Evolutionary conservation across 192 early-diverging fungal species (phyloP), one percentile per base, ranked within the genome.

Genomic region (Coemansia sp.): DNA sequence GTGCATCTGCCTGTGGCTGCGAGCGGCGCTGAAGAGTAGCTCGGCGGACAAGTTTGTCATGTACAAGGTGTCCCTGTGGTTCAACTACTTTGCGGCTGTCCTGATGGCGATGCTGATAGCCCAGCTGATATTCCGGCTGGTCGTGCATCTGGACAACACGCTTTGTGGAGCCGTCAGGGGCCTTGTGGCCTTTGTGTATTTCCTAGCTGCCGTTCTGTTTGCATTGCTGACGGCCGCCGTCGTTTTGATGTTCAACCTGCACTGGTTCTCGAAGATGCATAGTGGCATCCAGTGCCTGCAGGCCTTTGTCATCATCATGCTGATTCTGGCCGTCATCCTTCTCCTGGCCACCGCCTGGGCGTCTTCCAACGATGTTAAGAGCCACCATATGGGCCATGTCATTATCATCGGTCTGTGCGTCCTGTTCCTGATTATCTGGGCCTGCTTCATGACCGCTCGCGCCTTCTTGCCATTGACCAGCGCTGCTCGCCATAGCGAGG

Each of bases 201-300:
- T 71, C 4, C 28, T 62, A 1, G 51, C 66, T 0, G 29, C 51
- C 0, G 75, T 49, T 16, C 46, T 78, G 52, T 78, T 78, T 60
- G 62, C 62, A 9, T 45, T 78, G 14, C 50, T 78, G 59, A 72
- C 68, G 6, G 75, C 75, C 0, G 75, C 69, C 1, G 60, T 78
- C 6, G 63, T 78, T 28, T 66, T 78, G 20, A 78, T 78, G 75
- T 78, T 78, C 18, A 60, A 78, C 66, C 68, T 68, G 66, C 60
- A 68, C 60, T 62, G 48, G 55, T 58, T 68, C 13, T 22, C 32
- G 28, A 60, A 61, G 51, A 64, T 78, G 61, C 70, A 72, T 7
- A 49, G 36, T 30, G 75, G 75, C 25, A 78, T 78, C 32, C 65
- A 69, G 51, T 78, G 75, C 48, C 59, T 78, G 22, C 75, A 78